A percentile compares a stretch with the other conserved stretches of the same genome.
These are phyloP conservation scores for Senna tora DNA, from an alignment of 306 rosid species.

Conservation along the genomic window DNA sequence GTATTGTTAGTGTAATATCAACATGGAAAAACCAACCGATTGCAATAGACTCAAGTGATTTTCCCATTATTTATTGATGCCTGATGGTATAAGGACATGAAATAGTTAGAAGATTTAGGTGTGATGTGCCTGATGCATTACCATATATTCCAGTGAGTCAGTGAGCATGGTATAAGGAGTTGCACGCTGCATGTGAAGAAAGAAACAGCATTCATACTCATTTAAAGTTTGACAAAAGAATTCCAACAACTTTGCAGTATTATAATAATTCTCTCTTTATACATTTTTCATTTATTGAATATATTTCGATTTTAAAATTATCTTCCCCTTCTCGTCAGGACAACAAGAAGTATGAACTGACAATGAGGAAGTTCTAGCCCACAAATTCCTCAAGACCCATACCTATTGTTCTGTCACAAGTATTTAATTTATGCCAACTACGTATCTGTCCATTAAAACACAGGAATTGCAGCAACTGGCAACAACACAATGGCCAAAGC, in stretches of 20 bases:
- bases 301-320: neutral
- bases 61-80: neutral
- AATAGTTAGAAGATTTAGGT: neutral
- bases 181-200: no score
- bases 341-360: neutral
- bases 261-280: no score
- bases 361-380: neutral
- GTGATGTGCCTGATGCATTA: no score
- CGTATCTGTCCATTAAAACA: neutral
- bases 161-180: neutral
- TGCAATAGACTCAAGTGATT: neutral
- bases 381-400: neutral
- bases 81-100: neutral
- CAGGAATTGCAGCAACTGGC: neutral
- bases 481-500: neutral
- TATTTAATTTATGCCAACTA: neutral
- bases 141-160: no score
- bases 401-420: neutral
- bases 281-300: neutral
- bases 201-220: neutral
- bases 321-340: neutral
- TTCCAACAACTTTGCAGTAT: neutral
- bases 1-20: no score
- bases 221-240: no score
- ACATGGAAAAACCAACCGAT: no score